Conservation (phyloP, 169 alveolate species). For the Cryptosporidium ryanae region DNA sequence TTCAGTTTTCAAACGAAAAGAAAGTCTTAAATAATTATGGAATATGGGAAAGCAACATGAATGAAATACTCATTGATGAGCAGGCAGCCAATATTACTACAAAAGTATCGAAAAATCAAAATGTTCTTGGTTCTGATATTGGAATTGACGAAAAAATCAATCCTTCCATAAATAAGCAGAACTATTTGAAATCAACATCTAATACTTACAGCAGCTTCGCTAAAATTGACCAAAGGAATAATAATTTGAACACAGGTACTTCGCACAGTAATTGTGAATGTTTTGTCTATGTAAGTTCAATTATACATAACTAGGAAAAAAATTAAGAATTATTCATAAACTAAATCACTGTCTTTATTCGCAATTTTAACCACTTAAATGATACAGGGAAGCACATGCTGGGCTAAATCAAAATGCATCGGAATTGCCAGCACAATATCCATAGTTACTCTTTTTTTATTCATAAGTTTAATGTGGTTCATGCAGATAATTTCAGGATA, state of each 20-base stretch:
- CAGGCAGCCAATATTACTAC: conserved; percentile 36
- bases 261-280: conserved; percentile 20
- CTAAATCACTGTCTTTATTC: no score
- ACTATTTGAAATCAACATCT: neutral
- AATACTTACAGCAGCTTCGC: neutral
- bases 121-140: neutral
- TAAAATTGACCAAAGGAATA: neutral
- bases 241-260: neutral
- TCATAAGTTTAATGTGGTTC: conserved; percentile 35
- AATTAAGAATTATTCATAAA: neutral
- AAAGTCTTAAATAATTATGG: conserved; percentile 54
- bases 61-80: conserved; percentile 14
- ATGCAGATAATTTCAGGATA: conserved; percentile 20
- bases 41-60: conserved; percentile 19
- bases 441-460: conserved; percentile 4
- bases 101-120: neutral
- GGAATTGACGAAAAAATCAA: no score
- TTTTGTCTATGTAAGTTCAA: conserved; percentile 31
- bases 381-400: conserved; percentile 15
- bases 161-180: neutral
- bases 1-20: neutral
- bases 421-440: conserved; percentile 57
- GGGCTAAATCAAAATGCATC: conserved; percentile 56
- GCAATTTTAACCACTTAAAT: neutral
- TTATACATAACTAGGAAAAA: neutral